Percentiles rank a stretch among this genome's conserved stretches.
Evolutionary conservation across 495 filamentous ascomycete species (phyloP).

Genomic region (Astrocystis sublimbata): DNA sequence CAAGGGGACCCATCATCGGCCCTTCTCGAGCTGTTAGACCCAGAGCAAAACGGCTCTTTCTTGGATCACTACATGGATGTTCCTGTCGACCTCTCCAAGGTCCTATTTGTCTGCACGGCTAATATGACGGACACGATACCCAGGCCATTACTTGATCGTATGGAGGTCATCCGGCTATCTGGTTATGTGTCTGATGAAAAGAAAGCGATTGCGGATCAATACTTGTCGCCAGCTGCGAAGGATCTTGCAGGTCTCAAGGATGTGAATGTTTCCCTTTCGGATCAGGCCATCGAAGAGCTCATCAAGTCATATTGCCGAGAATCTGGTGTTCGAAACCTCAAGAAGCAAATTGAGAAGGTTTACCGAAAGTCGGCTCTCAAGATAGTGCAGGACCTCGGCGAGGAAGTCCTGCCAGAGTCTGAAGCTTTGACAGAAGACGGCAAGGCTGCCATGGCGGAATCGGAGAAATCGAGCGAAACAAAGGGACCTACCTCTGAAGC

Average conservation of each 20-base stretch:
- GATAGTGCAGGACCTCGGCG: slow-evolving; percentile 93
- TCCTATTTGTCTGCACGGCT: slow-evolving; percentile 98
- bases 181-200: slow-evolving; percentile 99
- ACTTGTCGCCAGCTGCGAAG: slow-evolving; percentile 87
- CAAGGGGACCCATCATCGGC: slow-evolving; percentile 97
- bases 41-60: slow-evolving; percentile 97
- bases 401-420: slow-evolving; percentile 77
- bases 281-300: slow-evolving; percentile 88
- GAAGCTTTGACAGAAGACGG: slow-evolving; percentile 86
- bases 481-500: slow-evolving; percentile 26
- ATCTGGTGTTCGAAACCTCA: slow-evolving; percentile 94
- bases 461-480: slow-evolving; percentile 41
- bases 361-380: slow-evolving; percentile 97
- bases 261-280: slow-evolving; percentile 79
- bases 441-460: slow-evolving; percentile 74
- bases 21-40: slow-evolving; percentile 90
- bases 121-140: slow-evolving; percentile 99
- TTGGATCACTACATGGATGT: slow-evolving; percentile 99
- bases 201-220: slow-evolving; percentile 95
- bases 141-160: slow-evolving; percentile 88
- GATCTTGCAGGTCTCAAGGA: slow-evolving; percentile 88
- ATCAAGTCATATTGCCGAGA: slow-evolving; percentile 99
- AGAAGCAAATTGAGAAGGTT: slow-evolving; percentile 99
- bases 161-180: slow-evolving; percentile 97
- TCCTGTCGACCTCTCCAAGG: slow-evolving; percentile 95